Percentiles rank a stretch among this genome's conserved stretches.
Conservation (phyloP, 2,329 filamentous ascomycete genomes). For the Sporothrix variecibatus region DNA sequence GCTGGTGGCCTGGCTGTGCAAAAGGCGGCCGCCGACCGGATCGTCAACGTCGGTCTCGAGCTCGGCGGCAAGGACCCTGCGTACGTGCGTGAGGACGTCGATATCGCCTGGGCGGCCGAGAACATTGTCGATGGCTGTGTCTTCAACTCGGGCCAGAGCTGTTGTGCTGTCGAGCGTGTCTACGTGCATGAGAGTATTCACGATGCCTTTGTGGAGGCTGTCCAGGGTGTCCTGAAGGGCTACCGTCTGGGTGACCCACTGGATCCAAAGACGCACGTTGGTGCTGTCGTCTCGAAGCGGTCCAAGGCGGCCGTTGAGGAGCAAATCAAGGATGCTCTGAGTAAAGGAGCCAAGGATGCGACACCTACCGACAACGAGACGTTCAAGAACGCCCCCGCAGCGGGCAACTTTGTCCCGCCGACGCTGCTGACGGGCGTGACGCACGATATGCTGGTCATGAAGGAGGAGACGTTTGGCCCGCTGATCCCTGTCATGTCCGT, state of each 20-base stretch:
- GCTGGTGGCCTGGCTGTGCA: constrained; percentile 85
- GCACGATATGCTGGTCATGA: constrained; percentile 87
- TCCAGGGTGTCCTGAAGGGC: constrained; percentile 75
- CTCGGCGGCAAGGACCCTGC: constrained; percentile 94
- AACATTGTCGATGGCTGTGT: constrained; percentile 95
- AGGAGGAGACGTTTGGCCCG: constrained; percentile 91
- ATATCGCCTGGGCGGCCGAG: constrained; percentile 85
- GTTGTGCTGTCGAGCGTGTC: constrained; percentile 87
- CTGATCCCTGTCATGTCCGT: constrained; percentile 91
- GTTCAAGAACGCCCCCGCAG: constrained; percentile 70
- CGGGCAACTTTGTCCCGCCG: constrained; percentile 86
- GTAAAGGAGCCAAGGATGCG: constrained; percentile 78
- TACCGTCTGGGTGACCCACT: constrained; percentile 90
- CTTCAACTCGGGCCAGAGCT: constrained; percentile 98
- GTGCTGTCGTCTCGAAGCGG: constrained; percentile 81
- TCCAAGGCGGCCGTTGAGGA: constrained; percentile 74
- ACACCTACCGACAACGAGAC: constrained; percentile 72
- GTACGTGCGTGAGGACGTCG: constrained; percentile 82
- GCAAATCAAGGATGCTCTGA: constrained; percentile 79
- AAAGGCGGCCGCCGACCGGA: constrained; percentile 77
- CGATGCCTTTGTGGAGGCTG: constrained; percentile 75
- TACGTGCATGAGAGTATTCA: constrained; percentile 87
- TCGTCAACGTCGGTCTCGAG: constrained; percentile 85
- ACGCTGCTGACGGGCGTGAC: constrained; percentile 77
- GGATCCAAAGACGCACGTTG: constrained; percentile 76